Percentiles rank a stretch among this genome's conserved stretches.
Conservation (phyloP, 2,329 filamentous ascomycete genomes). For the Thielaviopsis punctulata region DNA sequence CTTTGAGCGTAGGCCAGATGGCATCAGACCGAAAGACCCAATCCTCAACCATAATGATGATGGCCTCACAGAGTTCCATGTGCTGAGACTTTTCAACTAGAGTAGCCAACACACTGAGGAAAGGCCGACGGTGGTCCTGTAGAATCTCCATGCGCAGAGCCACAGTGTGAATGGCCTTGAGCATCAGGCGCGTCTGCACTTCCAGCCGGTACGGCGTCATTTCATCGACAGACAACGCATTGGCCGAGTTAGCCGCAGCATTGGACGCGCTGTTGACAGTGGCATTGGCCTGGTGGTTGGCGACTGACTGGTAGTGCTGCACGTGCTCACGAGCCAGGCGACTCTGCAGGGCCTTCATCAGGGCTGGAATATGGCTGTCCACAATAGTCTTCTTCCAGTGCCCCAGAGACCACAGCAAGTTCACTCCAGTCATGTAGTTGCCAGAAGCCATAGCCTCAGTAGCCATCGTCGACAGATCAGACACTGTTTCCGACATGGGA, state of each 20-base stretch:
- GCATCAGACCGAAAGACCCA: conserved; percentile 96
- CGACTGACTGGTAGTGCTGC: conserved; percentile 47
- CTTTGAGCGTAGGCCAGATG: conserved; percentile 91
- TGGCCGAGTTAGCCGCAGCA: conserved; percentile 17
- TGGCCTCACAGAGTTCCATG: conserved; percentile 73
- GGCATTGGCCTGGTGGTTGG: conserved; percentile 32
- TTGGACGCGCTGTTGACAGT: conserved; percentile 29
- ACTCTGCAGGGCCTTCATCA: conserved; percentile 86
- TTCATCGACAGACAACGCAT: conserved; percentile 22
- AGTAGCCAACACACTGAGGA: conserved; percentile 85
- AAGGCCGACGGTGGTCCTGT: conserved; percentile 78
- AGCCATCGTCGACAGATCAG: conserved; percentile 67
- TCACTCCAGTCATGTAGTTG: conserved; percentile 77
- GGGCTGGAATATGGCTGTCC: conserved; percentile 67
- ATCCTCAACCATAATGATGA: conserved; percentile 78
- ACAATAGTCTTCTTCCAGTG: conserved; percentile 72
- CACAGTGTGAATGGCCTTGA: conserved; percentile 88
- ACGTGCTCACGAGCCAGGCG: conserved; percentile 92
- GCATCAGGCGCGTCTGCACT: conserved; percentile 76
- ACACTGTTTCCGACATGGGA: conserved; percentile 72
- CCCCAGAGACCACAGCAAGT: conserved; percentile 82
- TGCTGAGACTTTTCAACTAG: conserved; percentile 91
- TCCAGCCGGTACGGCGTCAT: conserved; percentile 65
- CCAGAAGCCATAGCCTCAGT: conserved; percentile 70
- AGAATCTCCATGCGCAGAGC: conserved; percentile 83